Conservation (phyloP, 768 basidiomycete genomes). For the Serendipita sp. region DNA sequence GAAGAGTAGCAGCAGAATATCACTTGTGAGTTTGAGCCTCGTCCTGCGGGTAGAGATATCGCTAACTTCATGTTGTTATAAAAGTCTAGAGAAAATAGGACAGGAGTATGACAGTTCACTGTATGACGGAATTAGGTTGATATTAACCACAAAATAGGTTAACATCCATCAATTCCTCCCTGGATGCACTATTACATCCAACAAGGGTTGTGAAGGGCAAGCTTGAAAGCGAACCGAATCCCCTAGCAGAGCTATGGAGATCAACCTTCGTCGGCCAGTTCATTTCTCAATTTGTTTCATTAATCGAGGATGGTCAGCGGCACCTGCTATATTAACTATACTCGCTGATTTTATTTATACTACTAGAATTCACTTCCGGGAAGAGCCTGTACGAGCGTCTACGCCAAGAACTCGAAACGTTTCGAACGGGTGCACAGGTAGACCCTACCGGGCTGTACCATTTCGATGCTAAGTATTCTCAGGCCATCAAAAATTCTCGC, state of each 20-base stretch:
- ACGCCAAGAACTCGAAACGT: not conserved
- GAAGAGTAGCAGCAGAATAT: not conserved
- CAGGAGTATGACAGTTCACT: not conserved
- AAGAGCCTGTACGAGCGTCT: not conserved
- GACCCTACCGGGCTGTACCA: not conserved
- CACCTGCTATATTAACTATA: not conserved
- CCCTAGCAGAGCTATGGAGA: not conserved
- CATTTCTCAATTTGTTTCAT: constrained; percentile 1
- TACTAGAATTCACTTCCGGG: not conserved
- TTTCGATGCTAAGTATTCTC: not conserved
- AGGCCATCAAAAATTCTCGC: not conserved
- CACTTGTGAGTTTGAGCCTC: not conserved
- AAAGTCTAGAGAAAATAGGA: not conserved
- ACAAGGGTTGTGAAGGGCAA: not conserved
- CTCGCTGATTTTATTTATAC: not conserved
- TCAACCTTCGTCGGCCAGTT: not conserved
- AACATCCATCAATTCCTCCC: not conserved
- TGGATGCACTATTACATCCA: not conserved
- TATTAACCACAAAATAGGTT: not conserved
- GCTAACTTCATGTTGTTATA: not conserved
- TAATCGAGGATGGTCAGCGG: not conserved
- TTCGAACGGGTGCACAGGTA: not conserved
- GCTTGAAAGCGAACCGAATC: not conserved
- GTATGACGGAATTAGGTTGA: not conserved
- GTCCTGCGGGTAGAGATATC: not conserved